Evolutionary conservation across 768 basidiomycete genomes (phyloP), one percentile per base, ranked within the genome.

Genomic region (Suillus alpinus): DNA sequence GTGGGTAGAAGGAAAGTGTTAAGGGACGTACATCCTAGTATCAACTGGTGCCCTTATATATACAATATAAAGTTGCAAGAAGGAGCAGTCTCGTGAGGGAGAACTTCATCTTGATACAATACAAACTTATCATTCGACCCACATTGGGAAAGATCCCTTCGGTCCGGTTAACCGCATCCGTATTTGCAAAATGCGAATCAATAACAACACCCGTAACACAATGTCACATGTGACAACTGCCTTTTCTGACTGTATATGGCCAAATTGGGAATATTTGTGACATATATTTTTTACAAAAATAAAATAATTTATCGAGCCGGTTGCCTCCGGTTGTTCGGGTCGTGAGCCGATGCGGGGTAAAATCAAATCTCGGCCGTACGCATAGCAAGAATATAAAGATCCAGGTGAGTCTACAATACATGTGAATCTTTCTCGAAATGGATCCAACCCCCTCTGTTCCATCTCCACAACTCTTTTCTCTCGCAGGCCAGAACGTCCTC

Each of bases 401-500:
- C 26, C 36, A 49, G 16, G 61, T 59, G 53, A 59, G 57, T 56
- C 29, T 39, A 0, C 10, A 50, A 50, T 47, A 20, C 44, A 36
- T 16, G 26, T 36, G 37, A 58, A 55, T 29, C 26, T 16, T 18
- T n/a, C 29, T 59, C 23, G 7, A 58, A 64, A 86, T 87, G 84
- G 81, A 85, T 68, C 77, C 79, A 61, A 79, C 85, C 41, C 84
- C 86, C 31, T 64, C 73, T 37, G 63, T 76, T 69, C 79, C 74
- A 67, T 76, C 85, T 13, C 82, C 74, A 63, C 73, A 79, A 40
- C 83, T 94, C 55, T 93, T 93, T 75, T 81, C 83, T 60, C 83
- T 94, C 68, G 70, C 74, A 3, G 84, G 85, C 60, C 79, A 86
- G 69, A 88, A 83, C 60, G 89, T 83, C 39, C 86, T 94, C 74